phyloP scores from a whole-genome alignment of 2,329 filamentous ascomycete genomes.

The Colletotrichum lini region DNA sequence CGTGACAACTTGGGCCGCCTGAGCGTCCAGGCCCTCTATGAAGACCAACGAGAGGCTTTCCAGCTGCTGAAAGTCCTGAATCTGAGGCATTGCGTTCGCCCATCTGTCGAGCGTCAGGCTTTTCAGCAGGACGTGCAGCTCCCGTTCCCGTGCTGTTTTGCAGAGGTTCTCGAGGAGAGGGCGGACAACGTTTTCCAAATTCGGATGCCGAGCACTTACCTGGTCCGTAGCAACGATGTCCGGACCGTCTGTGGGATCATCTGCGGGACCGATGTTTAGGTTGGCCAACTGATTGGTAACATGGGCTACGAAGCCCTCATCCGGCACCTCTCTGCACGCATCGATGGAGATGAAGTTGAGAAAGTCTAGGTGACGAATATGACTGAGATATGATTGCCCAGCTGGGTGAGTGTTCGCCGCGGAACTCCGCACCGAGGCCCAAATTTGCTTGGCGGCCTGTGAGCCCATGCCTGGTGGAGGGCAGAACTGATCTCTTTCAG shows the following conservation, averaged over 20 bases:
- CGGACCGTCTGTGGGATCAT: background rate
- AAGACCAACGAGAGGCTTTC: conserved; percentile 9
- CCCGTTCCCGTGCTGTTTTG: background rate
- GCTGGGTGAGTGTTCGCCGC: background rate
- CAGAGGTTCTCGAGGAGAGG: background rate
- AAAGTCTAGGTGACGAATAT: background rate
- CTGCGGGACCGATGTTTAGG: background rate
- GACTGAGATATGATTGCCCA: background rate
- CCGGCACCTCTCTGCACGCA: background rate
- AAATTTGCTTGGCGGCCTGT: background rate
- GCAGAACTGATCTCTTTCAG: background rate
- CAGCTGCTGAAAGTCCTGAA: background rate
- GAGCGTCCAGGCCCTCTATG: background rate
- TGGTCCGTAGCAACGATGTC: background rate
- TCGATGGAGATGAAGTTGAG: background rate
- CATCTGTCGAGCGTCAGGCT: conserved; percentile 10
- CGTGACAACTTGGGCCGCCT: background rate
- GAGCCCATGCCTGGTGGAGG: background rate
- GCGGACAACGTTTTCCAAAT: background rate
- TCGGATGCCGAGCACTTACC: background rate
- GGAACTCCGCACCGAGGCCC: background rate
- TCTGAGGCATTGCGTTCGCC: background rate
- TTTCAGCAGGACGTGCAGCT: background rate
- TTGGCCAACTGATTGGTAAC: background rate
- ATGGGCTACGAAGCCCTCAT: background rate